Base-by-base conservation (phyloP, 2,329 filamentous ascomycete species). In the Sporothrix dimorphospora region DNA sequence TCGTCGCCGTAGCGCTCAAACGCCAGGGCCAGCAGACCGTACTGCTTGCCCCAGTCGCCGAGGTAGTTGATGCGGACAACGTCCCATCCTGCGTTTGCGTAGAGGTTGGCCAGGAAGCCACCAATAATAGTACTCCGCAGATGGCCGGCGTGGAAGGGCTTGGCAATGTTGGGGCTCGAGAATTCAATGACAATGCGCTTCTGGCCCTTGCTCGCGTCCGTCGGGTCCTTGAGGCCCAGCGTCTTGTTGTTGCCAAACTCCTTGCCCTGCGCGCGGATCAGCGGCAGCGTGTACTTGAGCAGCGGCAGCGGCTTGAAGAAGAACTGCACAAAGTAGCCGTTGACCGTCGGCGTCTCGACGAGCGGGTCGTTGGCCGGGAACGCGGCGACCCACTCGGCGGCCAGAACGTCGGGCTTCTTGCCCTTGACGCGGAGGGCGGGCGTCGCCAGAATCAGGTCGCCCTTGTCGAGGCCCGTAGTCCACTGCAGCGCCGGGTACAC, bases 101-200 rank as follows among this genome's bases (percentile, higher is more conserved):
- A 92, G 21, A 94, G 81, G 78, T 93, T 93, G 27, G 90, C 84
- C 53, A 94, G 83, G 82, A 94, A 94, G 51, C 91, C 91, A 66
- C 92, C 92, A 73, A 94, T 94, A 78, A 94, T 94, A 49, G 92
- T 94, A 76, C 89, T 92, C 78, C 92, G 87, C 77, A 94, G 83
- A 80, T 94, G 92, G 14, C 91, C 91, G 51, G 91, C 92, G 79
- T 94, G 91, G 83, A 94, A 94, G 30, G 91, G 92, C 82, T 95
- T 95, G 61, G 93, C 93, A 73, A 96, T 94, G 80, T 96, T 96
- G 68, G 93, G 93, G 8, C 91, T 94, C 8, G 91, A 94, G 81
- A 95, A 96, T 78, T 96, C 93, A 77, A 96, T 87, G 69, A 96
- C 88, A 53, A 89, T 87, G 73, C 86, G 87, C 85, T 93, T 93